phyloP scores from a whole-genome alignment of 2,329 filamentous ascomycete genomes.

The Tolypocladium endophyticum region DNA sequence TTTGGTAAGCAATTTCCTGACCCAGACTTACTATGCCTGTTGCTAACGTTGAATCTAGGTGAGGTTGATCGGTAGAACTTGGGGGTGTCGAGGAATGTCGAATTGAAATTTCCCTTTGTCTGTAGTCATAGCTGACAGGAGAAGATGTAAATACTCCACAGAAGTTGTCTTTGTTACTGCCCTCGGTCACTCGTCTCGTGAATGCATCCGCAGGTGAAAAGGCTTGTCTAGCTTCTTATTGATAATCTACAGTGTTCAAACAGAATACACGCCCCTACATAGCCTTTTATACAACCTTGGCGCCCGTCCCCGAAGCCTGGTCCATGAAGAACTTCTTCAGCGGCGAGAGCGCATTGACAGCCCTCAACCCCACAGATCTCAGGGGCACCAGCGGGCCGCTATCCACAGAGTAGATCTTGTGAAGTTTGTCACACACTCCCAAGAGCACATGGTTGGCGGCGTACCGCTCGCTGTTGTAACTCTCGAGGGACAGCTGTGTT shows the following conservation, averaged over 20 bases:
- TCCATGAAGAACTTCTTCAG: constrained; percentile 84
- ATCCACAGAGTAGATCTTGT: constrained; percentile 80
- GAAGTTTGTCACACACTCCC: constrained; percentile 78
- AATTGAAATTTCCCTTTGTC: constrained; percentile 20
- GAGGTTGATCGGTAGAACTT: constrained; percentile 48
- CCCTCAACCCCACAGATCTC: constrained; percentile 63
- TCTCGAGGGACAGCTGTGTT: constrained; percentile 63
- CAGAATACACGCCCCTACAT: constrained; percentile 11
- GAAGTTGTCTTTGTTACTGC: constrained; percentile 12
- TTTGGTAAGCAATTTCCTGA: constrained; percentile 51
- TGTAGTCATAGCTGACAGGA: constrained; percentile 29
- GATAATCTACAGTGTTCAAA: constrained; percentile 1
- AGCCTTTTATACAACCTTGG: constrained; percentile 35
- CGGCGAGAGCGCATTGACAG: constrained; percentile 63
- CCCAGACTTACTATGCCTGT: background rate
- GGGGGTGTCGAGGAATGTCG: constrained; percentile 16
- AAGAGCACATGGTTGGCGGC: constrained; percentile 69
- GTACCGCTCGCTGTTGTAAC: constrained; percentile 74
- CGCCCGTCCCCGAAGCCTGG: constrained; percentile 47
- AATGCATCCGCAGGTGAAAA: background rate
- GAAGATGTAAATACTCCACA: constrained; percentile 26
- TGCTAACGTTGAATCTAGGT: constrained; percentile 32
- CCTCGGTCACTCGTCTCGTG: background rate
- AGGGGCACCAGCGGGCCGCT: constrained; percentile 71
- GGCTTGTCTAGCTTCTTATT: background rate